A percentile compares a stretch with the other conserved stretches of the same genome.
Conservation (phyloP, 2,329 filamentous ascomycete species). For the Decorospora gaudefroyi region DNA sequence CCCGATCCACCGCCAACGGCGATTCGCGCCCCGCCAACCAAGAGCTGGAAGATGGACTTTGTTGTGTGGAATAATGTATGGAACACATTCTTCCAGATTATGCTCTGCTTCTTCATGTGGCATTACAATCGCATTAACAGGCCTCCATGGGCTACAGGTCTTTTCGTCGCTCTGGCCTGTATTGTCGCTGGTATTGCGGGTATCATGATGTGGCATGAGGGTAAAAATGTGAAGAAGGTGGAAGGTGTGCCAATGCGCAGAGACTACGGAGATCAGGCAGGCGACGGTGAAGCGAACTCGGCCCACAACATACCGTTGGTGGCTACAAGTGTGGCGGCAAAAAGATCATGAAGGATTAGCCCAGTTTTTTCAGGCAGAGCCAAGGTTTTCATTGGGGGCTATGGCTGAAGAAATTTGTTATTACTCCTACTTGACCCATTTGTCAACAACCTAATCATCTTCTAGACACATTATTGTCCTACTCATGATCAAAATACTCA, state of each 20-base stretch:
- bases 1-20: conserved; percentile 73
- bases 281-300: conserved; percentile 32
- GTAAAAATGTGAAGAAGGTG: conserved; percentile 53
- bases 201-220: conserved; percentile 71
- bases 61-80: conserved; percentile 77
- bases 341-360: conserved; percentile 31
- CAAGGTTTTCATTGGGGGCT: conserved; percentile 1
- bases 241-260: conserved; percentile 44
- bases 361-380: conserved; percentile 13
- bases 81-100: conserved; percentile 78
- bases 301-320: conserved; percentile 27
- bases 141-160: conserved; percentile 78
- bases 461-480: neutral
- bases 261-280: conserved; percentile 23
- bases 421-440: neutral
- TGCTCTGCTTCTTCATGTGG: conserved; percentile 83
- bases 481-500: conserved; percentile 1
- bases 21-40: conserved; percentile 67
- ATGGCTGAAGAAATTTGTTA: no score
- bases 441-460: neutral
- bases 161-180: conserved; percentile 77
- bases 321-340: conserved; percentile 22
- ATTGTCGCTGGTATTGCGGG: conserved; percentile 70
- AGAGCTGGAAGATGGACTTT: conserved; percentile 75
- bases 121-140: conserved; percentile 71